Base-by-base conservation (phyloP, 2,329 filamentous ascomycete genomes). In the Orbilia brochopaga region DNA sequence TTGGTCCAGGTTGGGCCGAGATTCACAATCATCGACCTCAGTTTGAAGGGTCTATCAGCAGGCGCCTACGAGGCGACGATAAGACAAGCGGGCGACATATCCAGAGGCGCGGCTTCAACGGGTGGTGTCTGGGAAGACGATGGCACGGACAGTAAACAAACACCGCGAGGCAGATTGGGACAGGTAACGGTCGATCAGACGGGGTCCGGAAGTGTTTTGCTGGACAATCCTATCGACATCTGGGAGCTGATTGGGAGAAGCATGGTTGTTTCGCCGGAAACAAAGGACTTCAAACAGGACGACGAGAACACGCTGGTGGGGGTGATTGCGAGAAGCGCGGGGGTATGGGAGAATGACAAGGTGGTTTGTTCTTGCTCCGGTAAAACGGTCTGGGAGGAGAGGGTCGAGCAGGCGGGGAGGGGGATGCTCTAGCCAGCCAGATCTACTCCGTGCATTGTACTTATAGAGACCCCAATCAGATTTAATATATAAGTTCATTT, bases 271-370 rank as follows among this genome's bases (percentile, higher is more conserved):
- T 90, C 91, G 50, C 87, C 79, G 73, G 83, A 87, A 79, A 81
- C 86, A 67, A 85, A 87, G 75, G 82, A 82, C 66, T 85, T 87
- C 40, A 35, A 66, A 17, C 48, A 63, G 53, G 23, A 72, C 19
- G 51, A 58, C 30, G 84, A 87, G 62, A 87, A 95, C 79, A 96
- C 92, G 19, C 83, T 97, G 56, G 90, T 96, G 1, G 94, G 94
- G 7, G 92, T 99, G 57, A 91, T 99, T 81, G 94, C 94, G 54
- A 85, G 94, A 78, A 97, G 92, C 80, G 93, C 94, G 15, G 94
- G 94, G n/a, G 89, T 96, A 73, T 99, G 94, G 94, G 93, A 97
- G 79, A 96, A 99, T 77, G 91, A 97, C 79, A 99, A 97, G 85
- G 96, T 90, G 51, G 93, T 99, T 17, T 99, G 94, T 80, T 96